Evolutionary conservation across 208 protist genomes (phyloP), one percentile per base, ranked within the genome.

Genomic region (Angomonas ambiguus): DNA sequence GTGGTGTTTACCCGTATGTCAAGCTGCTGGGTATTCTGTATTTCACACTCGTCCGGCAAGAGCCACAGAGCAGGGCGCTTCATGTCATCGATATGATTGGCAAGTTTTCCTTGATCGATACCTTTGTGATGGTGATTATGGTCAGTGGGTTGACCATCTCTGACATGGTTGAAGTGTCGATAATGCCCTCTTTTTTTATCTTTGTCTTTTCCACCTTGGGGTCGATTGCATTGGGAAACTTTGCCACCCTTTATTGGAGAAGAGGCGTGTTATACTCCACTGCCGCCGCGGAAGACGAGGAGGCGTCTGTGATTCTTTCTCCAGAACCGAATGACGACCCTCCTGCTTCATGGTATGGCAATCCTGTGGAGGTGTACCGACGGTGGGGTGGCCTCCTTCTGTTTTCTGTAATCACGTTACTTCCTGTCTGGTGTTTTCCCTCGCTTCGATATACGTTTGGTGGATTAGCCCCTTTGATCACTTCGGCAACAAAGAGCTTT

Each of bases 91-190:
- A 98, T 74, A 72, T 67, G 16, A 25, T 95, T 8, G 95, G 95
- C 51, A 98, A 98, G 80, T 96, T 96, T 71, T 98, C 93, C 2
- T 76, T 98, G 22, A 72, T 98, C 45, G 96, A 98, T 79, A 83
- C 80, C 8, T 97, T 92, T 62, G 91, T 98, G 38, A 71, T 98
- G 72, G 71, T 95, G 20, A 76, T 98, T 57, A 96, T 98, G 88
- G 82, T 96, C 22, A 74, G 88, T 5, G 93, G 93, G 1, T 88
- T 98, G 45, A 65, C 71, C 35, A 73, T 97, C 3, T 53, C 18
- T 1, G 53, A 72, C 45, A 58, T 84, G 13, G 85, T 74, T 0
- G 67, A 72, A 6, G 77, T 87, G 2, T 16, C 41, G 18, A 79
- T 90, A 27, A 68, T 74, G 24, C 35, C 51, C 8, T 62, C 74